Percentiles rank a stretch among this genome's conserved stretches.
These are phyloP conservation scores for Cyberlindnera meyerae DNA, from an alignment of 805 yeast species.

Conservation along the genomic window DNA sequence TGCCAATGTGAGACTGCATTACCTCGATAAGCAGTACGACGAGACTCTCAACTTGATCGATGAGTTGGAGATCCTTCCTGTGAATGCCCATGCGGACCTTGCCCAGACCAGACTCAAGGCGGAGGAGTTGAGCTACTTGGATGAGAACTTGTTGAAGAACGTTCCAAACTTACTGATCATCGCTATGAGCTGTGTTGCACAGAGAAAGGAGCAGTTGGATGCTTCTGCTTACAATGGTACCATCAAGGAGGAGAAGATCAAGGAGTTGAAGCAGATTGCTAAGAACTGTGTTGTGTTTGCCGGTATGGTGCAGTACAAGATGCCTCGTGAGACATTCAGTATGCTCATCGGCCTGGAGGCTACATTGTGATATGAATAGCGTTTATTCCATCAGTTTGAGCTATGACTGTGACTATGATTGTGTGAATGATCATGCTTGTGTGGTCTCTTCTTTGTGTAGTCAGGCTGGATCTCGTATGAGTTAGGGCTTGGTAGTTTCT, in stretches of 20 bases:
- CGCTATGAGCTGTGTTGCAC: conserved; percentile 73
- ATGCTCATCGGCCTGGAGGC: conserved; percentile 61
- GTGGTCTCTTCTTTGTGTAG: conserved; percentile 32
- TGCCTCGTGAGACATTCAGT: conserved; percentile 82
- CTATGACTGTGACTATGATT: neutral
- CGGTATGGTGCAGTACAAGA: conserved; percentile 88
- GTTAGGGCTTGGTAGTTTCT: conserved; percentile 49
- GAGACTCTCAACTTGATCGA: conserved; percentile 51
- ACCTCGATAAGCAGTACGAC: conserved; percentile 54
- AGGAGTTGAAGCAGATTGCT: conserved; percentile 56
- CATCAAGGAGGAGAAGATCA: conserved; percentile 49
- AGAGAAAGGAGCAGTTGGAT: conserved; percentile 39
- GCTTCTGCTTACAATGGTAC: conserved; percentile 39
- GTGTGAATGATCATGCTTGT: conserved; percentile 9
- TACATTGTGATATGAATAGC: conserved; percentile 20
- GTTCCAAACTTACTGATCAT: conserved; percentile 77
- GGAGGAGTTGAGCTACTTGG: conserved; percentile 58
- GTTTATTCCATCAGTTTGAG: neutral
- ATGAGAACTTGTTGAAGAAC: conserved; percentile 70
- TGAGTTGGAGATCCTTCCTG: conserved; percentile 63
- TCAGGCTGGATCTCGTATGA: conserved; percentile 88
- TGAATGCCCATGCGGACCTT: conserved; percentile 30
- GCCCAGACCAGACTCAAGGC: conserved; percentile 54
- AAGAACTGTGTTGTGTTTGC: conserved; percentile 91
- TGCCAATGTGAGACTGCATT: conserved; percentile 60